phyloP scores from a whole-genome alignment of 768 basidiomycete species.

The Amanita pallidorosea region DNA sequence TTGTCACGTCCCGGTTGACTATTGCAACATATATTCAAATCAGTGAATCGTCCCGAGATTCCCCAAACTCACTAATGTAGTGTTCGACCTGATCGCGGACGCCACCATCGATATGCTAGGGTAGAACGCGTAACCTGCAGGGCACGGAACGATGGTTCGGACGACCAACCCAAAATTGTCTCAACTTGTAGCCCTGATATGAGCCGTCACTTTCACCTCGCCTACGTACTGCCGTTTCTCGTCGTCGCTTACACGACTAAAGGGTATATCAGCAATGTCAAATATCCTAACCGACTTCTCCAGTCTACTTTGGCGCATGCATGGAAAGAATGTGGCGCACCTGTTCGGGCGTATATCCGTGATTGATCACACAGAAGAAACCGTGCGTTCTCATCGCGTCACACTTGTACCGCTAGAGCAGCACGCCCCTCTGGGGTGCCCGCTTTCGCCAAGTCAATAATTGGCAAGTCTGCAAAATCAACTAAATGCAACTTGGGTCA shows the following conservation, averaged over 20 bases:
- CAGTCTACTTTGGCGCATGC: background rate
- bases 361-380: conserved; percentile 40
- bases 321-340: conserved; percentile 12
- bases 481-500: conserved; percentile 10
- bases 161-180: conserved; percentile 38
- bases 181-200: conserved; percentile 46
- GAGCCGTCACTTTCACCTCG: conserved; percentile 30
- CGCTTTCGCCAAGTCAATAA: conserved; percentile 38
- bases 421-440: conserved; percentile 25
- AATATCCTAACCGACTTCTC: conserved; percentile 35
- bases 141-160: background rate
- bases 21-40: background rate
- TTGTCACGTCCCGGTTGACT: conserved; percentile 43
- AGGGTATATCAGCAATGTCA: conserved; percentile 37
- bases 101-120: conserved; percentile 49
- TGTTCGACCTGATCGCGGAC: conserved; percentile 54
- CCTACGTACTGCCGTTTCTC: conserved; percentile 32
- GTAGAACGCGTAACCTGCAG: background rate
- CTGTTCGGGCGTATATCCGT: conserved; percentile 29
- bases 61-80: conserved; percentile 23
- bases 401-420: conserved; percentile 24
- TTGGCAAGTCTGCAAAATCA: conserved; percentile 36
- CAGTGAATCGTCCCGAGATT: too few species aligned
- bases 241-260: conserved; percentile 25
- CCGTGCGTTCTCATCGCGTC: conserved; percentile 35